Evolutionary conservation across 75 land plant genomes (phyloP), one percentile per base, ranked within the genome.

Genomic region (Cryptomeria japonica): DNA sequence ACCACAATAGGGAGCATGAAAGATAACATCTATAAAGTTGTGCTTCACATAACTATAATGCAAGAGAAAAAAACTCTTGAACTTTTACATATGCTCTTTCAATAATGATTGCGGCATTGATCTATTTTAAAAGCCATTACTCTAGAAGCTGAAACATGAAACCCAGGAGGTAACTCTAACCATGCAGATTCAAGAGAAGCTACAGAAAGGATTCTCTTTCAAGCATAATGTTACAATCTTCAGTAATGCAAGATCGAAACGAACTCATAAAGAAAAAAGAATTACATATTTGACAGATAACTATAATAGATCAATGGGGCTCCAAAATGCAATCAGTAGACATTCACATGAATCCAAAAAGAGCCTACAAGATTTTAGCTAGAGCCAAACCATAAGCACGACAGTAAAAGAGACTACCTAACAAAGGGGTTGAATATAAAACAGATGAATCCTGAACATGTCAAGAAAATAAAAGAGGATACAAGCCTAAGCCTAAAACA

Each of bases 141-240:
- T 72, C 76, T 31, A 31, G 76, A n/a, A 72, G 76, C 76, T 72
- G 31, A 72, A 72, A 72, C 76, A 72, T 72, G 76, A 72, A 72
- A n/a, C 12, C 75, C 25, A 8, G 10, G 34, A 72, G 34, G 75
- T 72, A 72, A 31, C 1, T 58, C 64, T n/a, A 31, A 72, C 2
- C 8, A 11, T 10, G 76, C 31, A 72, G 76, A 72, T 72, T 72
- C 76, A 72, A 10, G 9, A 25, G 36, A n/a, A n/a, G 34, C 34
- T 31, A 72, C 10, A 72, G 7, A 31, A 28, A 10, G 31, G 76
- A 8, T 72, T n/a, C 32, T 72, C 34, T 31, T 72, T 72, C 31
- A 72, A n/a, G 76, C 36, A 72, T 31, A 72, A 31, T 28, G 76
- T 10, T 10, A n/a, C 34, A 31, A 31, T 72, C 12, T 72, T 72